Evolutionary conservation across 305 asterid genomes (phyloP).

Genomic region (Fraxinus greggii): DNA sequence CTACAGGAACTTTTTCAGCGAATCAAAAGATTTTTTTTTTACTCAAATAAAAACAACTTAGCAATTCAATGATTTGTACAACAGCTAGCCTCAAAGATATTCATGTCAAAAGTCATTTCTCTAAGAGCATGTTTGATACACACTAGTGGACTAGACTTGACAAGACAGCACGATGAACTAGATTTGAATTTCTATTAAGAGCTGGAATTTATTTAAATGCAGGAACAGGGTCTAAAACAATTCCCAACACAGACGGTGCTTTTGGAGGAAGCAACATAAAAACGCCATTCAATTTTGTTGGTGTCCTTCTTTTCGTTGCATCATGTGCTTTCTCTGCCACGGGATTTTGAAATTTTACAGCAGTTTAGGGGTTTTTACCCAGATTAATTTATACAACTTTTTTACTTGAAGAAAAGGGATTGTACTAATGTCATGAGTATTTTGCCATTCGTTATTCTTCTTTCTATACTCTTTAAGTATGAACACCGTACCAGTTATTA

Average conservation of each 20-base stretch:
- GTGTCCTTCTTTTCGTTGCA: constrained; percentile 29
- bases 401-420: neutral
- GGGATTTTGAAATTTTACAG: constrained; percentile 18
- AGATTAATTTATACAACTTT: neutral
- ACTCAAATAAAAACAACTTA: neutral
- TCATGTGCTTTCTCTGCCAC: constrained; percentile 28
- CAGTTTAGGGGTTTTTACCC: neutral
- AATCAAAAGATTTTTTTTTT: neutral
- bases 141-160: neutral
- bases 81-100: neutral
- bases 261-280: constrained; percentile 35
- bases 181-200: neutral
- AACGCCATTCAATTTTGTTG: constrained; percentile 22
- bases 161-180: neutral
- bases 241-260: constrained; percentile 31
- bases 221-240: constrained; percentile 48
- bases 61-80: neutral
- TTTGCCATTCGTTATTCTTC: neutral
- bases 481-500: constrained; percentile 4
- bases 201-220: neutral
- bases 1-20: neutral
- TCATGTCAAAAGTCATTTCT: neutral
- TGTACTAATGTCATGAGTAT: neutral
- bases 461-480: neutral
- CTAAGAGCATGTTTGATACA: neutral